Base-by-base conservation (phyloP, 495 filamentous ascomycete genomes). In the Aspergillus heteromorphus region DNA sequence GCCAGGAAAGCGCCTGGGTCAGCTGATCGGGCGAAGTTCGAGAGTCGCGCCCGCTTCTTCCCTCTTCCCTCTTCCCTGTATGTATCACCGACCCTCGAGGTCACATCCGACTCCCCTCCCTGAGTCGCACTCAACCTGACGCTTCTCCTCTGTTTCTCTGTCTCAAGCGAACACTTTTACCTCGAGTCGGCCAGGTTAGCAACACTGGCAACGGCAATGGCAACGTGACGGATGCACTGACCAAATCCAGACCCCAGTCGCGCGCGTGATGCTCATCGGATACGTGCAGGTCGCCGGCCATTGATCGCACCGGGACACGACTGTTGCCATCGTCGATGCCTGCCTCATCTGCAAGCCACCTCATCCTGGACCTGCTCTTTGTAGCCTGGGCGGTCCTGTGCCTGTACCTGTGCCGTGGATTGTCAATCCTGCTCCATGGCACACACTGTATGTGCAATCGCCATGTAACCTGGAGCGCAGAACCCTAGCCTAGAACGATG, bases 211-310 rank as follows among this genome's bases (percentile, higher is more conserved):
- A 48, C 45, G 17, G n/a, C 36, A 49, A 31, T 49, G 38, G 47
- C 30, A 14, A 45, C 27, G 30, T 45, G 13, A 41, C 23, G 27
- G 36, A 23, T 25, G 19, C 40, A 21, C 50, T 31, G 40, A n/a
- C 49, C 51, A 43, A 30, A 30, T 41, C 21, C 49, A 54, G 47
- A 49, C 58, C 51, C 55, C 42, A 52, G 57, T 18, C 30, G 36
- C 45, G 52, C 54, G 57, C 57, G 60, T 63, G 60, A 63, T 63
- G 52, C 45, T 18, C 8, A 34, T 40, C 63, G 63, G 63, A 40
- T 58, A 51, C 57, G 38, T 65, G 60, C 63, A 65, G 55, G 14
- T 58, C 42, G 48, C 48, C 50, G 43, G 56, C 42, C 10, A 7
- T 53, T 57, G 23, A 23, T 29, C n/a, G 14, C 21, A 6, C 23